Base-by-base conservation (phyloP, 305 asterid species). In the Fraxinus floribunda region DNA sequence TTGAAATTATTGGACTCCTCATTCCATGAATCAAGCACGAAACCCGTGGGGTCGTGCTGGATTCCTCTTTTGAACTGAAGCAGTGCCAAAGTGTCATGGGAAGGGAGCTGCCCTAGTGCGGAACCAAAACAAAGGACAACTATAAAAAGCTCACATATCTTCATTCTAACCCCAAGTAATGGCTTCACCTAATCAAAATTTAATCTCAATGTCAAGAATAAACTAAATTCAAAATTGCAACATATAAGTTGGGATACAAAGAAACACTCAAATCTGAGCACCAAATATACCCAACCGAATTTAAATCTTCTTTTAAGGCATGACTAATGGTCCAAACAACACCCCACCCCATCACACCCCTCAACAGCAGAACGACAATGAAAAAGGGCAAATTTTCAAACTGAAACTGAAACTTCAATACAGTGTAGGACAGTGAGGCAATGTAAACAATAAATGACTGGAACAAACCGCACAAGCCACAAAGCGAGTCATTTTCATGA, bases 31-130 rank as follows among this genome's bases (percentile, higher is more conserved):
- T 71, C 71, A 41, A 80, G 70, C 44, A 80, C 49, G 29, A 3
- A 80, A 38, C 83, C 83, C 0, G 77, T 80, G 16, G 83, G 83
- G 60, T 80, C 83, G 8, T 70, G 83, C 78, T 41, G 55, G 26
- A 80, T 80, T 24, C 78, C 83, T 46, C 70, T 80, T 35, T 68
- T 80, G 46, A 80, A 70, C 70, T 80, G 71, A 70, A 80, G 83
- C 44, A 70, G 83, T 7, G 97, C 85, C 55, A 92, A 79, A 46
- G 94, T 94, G 76, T 94, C 99, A 86, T 89, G 98, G 30, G 99
- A 94, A 4, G 98, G 98, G 46, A 96, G 97, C 78, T 44, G 77
- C 66, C 83, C 78, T 8, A 41, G 16, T 39, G 76, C 32, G 10
- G 57, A 78, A 41, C 39, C 60, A 32, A 64, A 32, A 39, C 29